Evolutionary conservation across 257 asterid genomes (phyloP), one percentile per base, ranked within the genome.

Genomic region (Solanum tarijense): DNA sequence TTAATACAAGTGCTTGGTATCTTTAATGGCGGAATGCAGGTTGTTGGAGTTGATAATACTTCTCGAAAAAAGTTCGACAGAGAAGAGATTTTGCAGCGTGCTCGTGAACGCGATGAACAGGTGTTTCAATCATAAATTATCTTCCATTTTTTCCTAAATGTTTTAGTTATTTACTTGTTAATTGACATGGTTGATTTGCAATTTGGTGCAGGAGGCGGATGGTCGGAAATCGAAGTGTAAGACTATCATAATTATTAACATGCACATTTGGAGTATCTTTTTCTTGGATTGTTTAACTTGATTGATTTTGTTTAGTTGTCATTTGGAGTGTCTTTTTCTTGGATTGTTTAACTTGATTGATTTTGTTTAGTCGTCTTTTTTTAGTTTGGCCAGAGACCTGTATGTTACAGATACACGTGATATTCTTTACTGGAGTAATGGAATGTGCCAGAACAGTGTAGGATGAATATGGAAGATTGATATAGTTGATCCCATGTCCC

Each of bases 101-200:
- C 99, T 83, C 98, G 99, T 71, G 95, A 92, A 60, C 98, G 99
- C 25, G 98, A 97, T 92, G 98, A 95, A 72, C 93, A 92, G 96
- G 99, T 93, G 6, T 32, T 20, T 83, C 36, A 48, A 18, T 31
- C 39, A 21, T 73, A 23, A 35, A 21, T 18, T 86, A 27, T 38
- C 48, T 58, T 27, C 72, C 20, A 9, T 65, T 65, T 48, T 21
- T 20, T 5, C 16, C 16, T 35, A 29, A 72, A 21, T 84, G 31
- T 25, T 58, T 52, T 72, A 21, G 32, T 8, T 14, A 25, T 34
- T 86, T 83, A 62, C 72, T 5, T 84, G 84, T 62, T 25, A 23
- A 48, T 65, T 66, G 69, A 84, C 31, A 38, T 60, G 66, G 16
- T 83, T 60, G 52, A 25, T 48, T 88, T 91, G 83, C 62, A 32